Base-by-base conservation (phyloP, 177 flowering plant species). In the Vitis hybrid region DNA sequence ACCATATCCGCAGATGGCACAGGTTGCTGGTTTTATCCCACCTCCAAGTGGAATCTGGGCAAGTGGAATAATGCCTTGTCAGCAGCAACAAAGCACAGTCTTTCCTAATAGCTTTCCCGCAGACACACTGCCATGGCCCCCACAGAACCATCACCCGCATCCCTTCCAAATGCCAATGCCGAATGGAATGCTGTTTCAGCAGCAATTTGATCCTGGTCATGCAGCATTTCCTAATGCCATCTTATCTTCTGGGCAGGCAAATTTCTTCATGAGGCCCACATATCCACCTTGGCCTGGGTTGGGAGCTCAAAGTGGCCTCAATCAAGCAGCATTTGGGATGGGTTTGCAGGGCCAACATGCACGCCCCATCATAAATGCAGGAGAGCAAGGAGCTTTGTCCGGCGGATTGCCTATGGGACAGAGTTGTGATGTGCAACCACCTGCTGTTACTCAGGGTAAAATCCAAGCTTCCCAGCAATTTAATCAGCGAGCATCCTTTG, bases 131-230 rank as follows among this genome's bases (percentile, higher is more conserved):
- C 82, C 82, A 7, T 82, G 81, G 85, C 62, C 70, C 40, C 77
- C 77, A 55, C 86, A 69, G 54, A 73, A 72, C 51, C 50, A 57
- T 70, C 72, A 73, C 9, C 87, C 71, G 67, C 65, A 11, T n/a
- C 78, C 73, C 1, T 68, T 64, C 66, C 83, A 78, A 66, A 72
- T 83, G 73, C 81, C 85, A 35, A 32, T 72, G 21, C 68, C 73
- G 10, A 84, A 75, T 58, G 61, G 72, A 21, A 60, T 81, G 72
- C 78, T 80, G 35, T 74, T 71, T 62, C 86, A 82, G 76, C 96
- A 78, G 76, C 88, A 79, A 60, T 81, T 81, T 69, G 75, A 74
- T 74, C 75, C 78, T 59, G 74, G 49, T 72, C 87, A 81, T 67
- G 52, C 56, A 61, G 16, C 70, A 9, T 60, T 75, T 52, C 70